Evolutionary conservation across 2,329 filamentous ascomycete genomes (phyloP).

Genomic region (Colletotrichum eleusines): DNA sequence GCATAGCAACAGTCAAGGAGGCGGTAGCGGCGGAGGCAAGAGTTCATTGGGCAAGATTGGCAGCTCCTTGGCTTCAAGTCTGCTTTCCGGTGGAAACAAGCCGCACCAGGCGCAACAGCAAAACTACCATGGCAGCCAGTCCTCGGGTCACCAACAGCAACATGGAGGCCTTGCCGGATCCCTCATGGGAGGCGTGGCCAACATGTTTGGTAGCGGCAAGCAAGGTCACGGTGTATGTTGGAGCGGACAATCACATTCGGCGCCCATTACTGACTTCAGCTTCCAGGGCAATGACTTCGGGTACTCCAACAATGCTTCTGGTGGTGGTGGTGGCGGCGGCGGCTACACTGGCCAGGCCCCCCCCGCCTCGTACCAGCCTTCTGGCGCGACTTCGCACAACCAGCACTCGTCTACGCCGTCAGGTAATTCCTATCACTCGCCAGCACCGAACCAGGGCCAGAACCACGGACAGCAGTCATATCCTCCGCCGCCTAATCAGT

Average conservation of each 20-base stretch:
- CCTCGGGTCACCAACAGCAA: constrained; percentile 50
- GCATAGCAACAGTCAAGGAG: constrained; percentile 45
- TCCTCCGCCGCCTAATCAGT: constrained; percentile 42
- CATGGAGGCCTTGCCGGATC: constrained; percentile 64
- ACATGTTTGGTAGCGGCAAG: constrained; percentile 64
- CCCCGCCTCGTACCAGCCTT: constrained; percentile 68
- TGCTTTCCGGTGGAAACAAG: constrained; percentile 65
- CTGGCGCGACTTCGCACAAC: constrained; percentile 44
- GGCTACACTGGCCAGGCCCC: constrained; percentile 74
- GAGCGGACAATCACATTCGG: background rate
- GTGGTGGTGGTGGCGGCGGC: constrained; percentile 54
- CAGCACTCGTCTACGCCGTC: constrained; percentile 47
- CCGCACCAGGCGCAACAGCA: constrained; percentile 55
- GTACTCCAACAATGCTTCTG: constrained; percentile 62
- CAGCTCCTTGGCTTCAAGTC: constrained; percentile 66
- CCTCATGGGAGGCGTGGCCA: constrained; percentile 67
- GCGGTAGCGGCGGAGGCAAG: constrained; percentile 51
- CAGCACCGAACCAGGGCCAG: constrained; percentile 45
- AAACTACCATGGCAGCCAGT: constrained; percentile 63
- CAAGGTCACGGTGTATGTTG: constrained; percentile 55
- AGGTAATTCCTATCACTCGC: constrained; percentile 48
- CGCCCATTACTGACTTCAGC: constrained; percentile 40
- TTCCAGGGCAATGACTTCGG: constrained; percentile 70
- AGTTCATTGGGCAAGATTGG: constrained; percentile 66
- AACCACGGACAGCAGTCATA: constrained; percentile 38